Base-by-base conservation (phyloP, 2,329 filamentous ascomycete species). In the Saccharata proteae region DNA sequence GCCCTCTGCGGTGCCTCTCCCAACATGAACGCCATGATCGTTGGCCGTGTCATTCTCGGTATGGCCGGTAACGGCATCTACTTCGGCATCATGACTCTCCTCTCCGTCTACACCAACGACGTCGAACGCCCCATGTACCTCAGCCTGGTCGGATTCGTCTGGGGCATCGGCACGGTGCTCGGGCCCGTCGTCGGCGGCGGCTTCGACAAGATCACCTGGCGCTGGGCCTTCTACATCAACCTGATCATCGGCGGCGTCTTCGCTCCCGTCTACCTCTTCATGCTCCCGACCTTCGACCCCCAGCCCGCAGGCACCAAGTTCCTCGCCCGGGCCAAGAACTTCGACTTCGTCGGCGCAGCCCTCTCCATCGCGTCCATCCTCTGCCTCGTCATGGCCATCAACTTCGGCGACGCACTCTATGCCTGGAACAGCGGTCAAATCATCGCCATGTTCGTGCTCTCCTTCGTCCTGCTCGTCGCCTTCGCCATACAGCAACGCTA, bases 31-130 rank as follows among this genome's bases (percentile, higher is more conserved):
- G 61, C 64, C 43, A 51, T 78, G 2, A 69, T 79, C 12, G 59
- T 55, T 37, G 69, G 67, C 11, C 59, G 71, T 1, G 58, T 58
- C 0, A 46, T 77, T 2, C 69, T 75, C 34, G 72, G 73, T 0
- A 43, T 65, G 2, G 65, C 63, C 0, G 58, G 51, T 3, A 64
- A 60, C 2, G 65, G 65, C 0, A 56, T 64, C 38, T 55, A 57
- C 30, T 19, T 19, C 14, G 30, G 30, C 7, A 14, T 26, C 16
- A 5, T 30, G 11, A 43, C 62, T 22, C 47, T 70, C 3, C 49
- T 59, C 3, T 59, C 63, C n/a, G 55, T 69, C 30, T 57, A 71
- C 12, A 51, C 68, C 7, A 62, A 54, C 14, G 67, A 71, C 34
- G 34, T 41, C 2, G 43, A 68, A 36, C 49, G 67, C 30, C 59